Percentiles rank a stretch among this genome's conserved stretches.
phyloP scores from a whole-genome alignment of 2,329 filamentous ascomycete genomes.

The Arthrobotrys sphaeroides region DNA sequence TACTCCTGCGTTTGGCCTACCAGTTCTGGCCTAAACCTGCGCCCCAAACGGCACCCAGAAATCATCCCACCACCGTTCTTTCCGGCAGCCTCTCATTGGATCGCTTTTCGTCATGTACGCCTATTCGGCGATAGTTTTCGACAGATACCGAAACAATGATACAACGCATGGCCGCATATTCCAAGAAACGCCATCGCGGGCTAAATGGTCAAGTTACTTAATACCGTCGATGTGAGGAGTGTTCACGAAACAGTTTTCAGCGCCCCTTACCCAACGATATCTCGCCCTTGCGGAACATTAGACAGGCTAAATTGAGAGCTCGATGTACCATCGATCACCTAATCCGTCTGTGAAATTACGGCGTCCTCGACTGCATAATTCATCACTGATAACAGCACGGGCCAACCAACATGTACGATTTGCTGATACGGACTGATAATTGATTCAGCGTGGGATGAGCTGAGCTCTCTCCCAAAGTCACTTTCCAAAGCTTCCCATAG shows the following conservation, averaged over 20 bases:
- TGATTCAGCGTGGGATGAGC: slow-evolving; percentile 47
- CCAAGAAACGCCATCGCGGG: slow-evolving; percentile 40
- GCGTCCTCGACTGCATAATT: slow-evolving; percentile 2
- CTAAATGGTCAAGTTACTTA: slow-evolving; percentile 43
- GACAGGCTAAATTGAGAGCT: slow-evolving; percentile 31
- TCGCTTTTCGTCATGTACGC: slow-evolving; percentile 25
- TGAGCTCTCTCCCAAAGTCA: slow-evolving; percentile 18
- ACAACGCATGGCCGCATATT: slow-evolving; percentile 14
- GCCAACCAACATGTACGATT: background rate
- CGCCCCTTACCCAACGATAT: slow-evolving; percentile 37
- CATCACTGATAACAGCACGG: slow-evolving; percentile 22
- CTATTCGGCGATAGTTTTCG: slow-evolving; percentile 47
- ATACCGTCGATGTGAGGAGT: slow-evolving; percentile 40
- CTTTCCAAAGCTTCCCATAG: slow-evolving; percentile 16
- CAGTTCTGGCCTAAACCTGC: slow-evolving; percentile 44
- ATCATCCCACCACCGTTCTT: slow-evolving; percentile 44
- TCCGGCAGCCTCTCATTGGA: slow-evolving; percentile 27
- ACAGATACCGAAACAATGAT: slow-evolving; percentile 14
- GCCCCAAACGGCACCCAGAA: slow-evolving; percentile 28
- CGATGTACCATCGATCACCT: slow-evolving; percentile 24
- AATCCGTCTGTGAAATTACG: slow-evolving; percentile 28
- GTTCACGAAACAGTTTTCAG: slow-evolving; percentile 15
- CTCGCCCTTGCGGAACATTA: slow-evolving; percentile 19
- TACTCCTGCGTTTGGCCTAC: slow-evolving; percentile 46
- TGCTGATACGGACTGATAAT: slow-evolving; percentile 9